Evolutionary conservation across 2,329 filamentous ascomycete genomes (phyloP), one percentile per base, ranked within the genome.

Genomic region (Sclerotinia minor): DNA sequence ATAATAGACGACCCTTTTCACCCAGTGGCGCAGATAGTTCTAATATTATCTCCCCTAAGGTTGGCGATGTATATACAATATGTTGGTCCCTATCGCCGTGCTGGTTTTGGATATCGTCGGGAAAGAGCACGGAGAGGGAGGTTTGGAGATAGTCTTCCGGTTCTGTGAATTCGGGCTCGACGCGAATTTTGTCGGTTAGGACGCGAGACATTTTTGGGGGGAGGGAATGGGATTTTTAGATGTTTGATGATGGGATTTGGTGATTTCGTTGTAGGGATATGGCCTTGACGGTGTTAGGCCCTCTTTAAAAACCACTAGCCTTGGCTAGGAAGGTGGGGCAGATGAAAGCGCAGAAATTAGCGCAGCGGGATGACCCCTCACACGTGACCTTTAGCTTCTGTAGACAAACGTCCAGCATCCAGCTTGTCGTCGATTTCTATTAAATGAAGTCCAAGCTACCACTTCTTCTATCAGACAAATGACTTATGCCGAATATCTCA

Each of bases 121-220:
- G 84, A 79, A 91, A 91, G 76, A 91, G 85, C 70, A 87, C 81
- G 70, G 84, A 85, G 1, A 90, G 83, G 0, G 86, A 82, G 2
- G 81, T 81, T 45, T 80, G 79, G 73, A 92, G 83, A 72, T 85
- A 83, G 77, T 90, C 87, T 77, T 89, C 87, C 0, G 87, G 82
- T 65, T 78, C 80, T 58, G 75, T 75, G 67, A 70, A 70, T 32
- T 77, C 75, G 5, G 78, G 77, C 32, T 78, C 79, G 45, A 80
- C 76, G 52, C 79, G 76, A 70, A 84, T 79, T 57, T 81, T 80
- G 70, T 80, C 77, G 38, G 80, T 81, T 45, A 87, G 80, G 35
- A 44, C 2, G 45, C 45, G 58, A 49, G 44, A 38, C 83, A 86
- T 85, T 61, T 59, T 38, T 19, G 5, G 24, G 21, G 44, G 44